Conservation (phyloP, 2,329 filamentous ascomycete species). For the Fusarium clavum region DNA sequence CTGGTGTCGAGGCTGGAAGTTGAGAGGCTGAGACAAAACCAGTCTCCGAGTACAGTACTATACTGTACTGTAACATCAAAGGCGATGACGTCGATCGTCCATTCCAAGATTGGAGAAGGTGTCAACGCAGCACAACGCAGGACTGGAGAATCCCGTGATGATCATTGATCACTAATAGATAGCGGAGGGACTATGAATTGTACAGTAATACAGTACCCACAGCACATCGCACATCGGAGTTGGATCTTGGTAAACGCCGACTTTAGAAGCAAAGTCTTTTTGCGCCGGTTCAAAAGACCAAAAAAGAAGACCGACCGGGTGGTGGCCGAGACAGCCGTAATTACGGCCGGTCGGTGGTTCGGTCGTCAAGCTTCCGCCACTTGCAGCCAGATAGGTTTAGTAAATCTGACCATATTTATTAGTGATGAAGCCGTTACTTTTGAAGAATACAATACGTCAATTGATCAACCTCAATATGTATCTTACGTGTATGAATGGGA, state of each 20-base stretch:
- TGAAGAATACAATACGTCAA: constrained; percentile 3
- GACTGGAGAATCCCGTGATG: constrained; percentile 19
- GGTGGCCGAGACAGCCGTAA: constrained; percentile 44
- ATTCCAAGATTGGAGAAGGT: constrained; percentile 10
- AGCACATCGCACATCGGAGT: constrained; percentile 8
- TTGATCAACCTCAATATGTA: neutral
- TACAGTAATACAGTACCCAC: neutral
- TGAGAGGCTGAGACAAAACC: constrained; percentile 35
- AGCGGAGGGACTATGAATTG: constrained; percentile 16
- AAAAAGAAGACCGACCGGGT: constrained; percentile 9
- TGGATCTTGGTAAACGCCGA: constrained; percentile 25
- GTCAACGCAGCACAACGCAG: constrained; percentile 3
- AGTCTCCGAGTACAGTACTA: neutral
- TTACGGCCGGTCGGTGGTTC: constrained; percentile 41
- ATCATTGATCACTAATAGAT: constrained; percentile 12
- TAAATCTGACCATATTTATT: neutral
- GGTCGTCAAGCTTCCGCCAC: constrained; percentile 27
- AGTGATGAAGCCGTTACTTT: neutral
- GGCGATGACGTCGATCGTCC: constrained; percentile 32
- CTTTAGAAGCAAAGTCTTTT: neutral
- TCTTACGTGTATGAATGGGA: neutral
- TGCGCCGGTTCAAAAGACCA: constrained; percentile 1
- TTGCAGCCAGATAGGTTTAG: neutral
- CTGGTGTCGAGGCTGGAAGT: constrained; percentile 27
- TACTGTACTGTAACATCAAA: constrained; percentile 8